Evolutionary conservation across 306 rosid genomes (phyloP).

Genomic region (Heteromeles arbutifolia): DNA sequence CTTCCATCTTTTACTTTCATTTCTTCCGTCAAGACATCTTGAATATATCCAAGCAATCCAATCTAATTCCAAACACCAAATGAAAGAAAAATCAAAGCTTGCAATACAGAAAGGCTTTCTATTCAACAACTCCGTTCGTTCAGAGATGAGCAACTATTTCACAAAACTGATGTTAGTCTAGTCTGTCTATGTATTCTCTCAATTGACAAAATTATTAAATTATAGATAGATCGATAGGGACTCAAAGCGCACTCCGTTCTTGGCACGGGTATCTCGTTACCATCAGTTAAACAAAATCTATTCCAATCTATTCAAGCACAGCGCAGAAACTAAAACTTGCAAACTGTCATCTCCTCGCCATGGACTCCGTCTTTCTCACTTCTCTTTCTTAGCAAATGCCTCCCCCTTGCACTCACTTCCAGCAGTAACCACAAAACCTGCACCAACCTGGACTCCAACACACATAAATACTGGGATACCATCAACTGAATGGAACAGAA

Average conservation of each 20-base stretch:
- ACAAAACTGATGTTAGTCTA: slow-evolving; percentile 1
- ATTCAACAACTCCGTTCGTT: not conserved
- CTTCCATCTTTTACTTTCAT: too few species aligned
- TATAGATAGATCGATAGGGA: too few species aligned
- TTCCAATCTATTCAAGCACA: slow-evolving; percentile 24
- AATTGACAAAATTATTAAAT: too few species aligned
- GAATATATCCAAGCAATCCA: not conserved
- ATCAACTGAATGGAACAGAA: not conserved
- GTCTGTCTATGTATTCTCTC: not conserved
- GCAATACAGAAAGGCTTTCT: not conserved
- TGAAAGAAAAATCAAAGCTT: not conserved
- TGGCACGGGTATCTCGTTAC: slow-evolving; percentile 12
- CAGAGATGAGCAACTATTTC: not conserved
- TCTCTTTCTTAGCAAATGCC: slow-evolving; percentile 84
- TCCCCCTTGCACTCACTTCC: slow-evolving; percentile 90
- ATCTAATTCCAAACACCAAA: too few species aligned
- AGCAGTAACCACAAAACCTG: slow-evolving; percentile 81
- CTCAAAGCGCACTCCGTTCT: not conserved
- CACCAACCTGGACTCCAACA: slow-evolving; percentile 63
- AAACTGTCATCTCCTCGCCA: not conserved
- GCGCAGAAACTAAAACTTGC: not conserved
- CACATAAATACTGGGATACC: slow-evolving; percentile 17
- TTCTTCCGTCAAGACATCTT: not conserved
- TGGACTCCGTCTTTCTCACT: slow-evolving; percentile 16
- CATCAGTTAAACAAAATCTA: slow-evolving; percentile 7